Evolutionary conservation across 1,284 basidiomycete genomes (phyloP).

Genomic region (Ganoderma lingzhi): DNA sequence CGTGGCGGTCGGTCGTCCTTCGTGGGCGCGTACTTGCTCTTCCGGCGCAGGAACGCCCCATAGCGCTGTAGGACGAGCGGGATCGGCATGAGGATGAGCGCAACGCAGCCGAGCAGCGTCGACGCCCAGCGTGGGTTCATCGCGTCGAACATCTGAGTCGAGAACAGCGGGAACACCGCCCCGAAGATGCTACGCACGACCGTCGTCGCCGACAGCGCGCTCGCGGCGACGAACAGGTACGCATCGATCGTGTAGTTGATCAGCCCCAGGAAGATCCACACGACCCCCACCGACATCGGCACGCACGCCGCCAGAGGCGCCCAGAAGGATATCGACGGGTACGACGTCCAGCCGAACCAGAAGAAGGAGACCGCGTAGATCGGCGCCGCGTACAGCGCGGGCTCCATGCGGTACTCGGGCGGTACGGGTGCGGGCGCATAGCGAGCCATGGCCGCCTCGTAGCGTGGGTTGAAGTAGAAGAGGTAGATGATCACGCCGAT

Average conservation of each 20-base stretch:
- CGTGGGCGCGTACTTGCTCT: conserved; percentile 42
- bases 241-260: conserved; percentile 51
- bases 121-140: conserved; percentile 48
- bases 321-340: conserved; percentile 43
- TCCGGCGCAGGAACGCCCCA: conserved; percentile 36
- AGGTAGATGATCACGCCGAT: conserved; percentile 38
- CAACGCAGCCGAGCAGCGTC: conserved; percentile 44
- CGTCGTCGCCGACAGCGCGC: conserved; percentile 47
- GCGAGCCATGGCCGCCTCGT: conserved; percentile 40
- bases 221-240: conserved; percentile 49
- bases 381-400: conserved; percentile 50
- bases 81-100: conserved; percentile 45
- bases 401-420: conserved; percentile 56
- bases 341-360: conserved; percentile 56
- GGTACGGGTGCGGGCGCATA: conserved; percentile 50
- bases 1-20: conserved; percentile 14
- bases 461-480: conserved; percentile 44
- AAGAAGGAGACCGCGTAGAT: conserved; percentile 53
- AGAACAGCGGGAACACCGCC: conserved; percentile 49
- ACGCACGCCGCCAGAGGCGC: conserved; percentile 41
- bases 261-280: conserved; percentile 44
- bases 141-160: conserved; percentile 46
- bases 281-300: conserved; percentile 41
- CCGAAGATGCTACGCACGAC: conserved; percentile 48
- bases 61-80: conserved; percentile 44